These are phyloP conservation scores for Aspergillus niger DNA, from an alignment of 2,329 filamentous ascomycete genomes.

Conservation along the genomic window DNA sequence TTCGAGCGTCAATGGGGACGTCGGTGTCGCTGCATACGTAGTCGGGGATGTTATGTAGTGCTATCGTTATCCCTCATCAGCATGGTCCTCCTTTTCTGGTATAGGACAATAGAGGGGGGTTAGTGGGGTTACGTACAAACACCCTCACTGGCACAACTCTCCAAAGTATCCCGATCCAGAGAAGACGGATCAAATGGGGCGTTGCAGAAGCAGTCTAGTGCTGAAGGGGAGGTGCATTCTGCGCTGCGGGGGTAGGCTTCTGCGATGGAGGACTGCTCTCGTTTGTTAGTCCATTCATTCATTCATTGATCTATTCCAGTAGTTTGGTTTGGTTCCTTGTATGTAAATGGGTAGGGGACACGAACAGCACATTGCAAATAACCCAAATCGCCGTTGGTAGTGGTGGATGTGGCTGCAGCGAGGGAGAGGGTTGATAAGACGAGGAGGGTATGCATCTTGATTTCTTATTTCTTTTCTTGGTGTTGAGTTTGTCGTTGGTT, in stretches of 20 bases:
- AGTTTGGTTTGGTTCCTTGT: neutral
- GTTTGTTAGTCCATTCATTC: neutral
- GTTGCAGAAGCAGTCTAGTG: slow-evolving; percentile 20
- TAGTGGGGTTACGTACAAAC: slow-evolving; percentile 10
- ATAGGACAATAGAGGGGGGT: no score
- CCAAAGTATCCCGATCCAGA: neutral
- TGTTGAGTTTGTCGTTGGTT: neutral
- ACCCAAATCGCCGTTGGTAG: slow-evolving; percentile 1
- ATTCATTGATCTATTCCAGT: neutral
- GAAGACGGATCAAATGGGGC: neutral
- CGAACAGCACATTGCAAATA: slow-evolving; percentile 17
- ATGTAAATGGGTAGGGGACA: neutral
- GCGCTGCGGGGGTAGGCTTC: neutral
- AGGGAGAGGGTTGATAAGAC: slow-evolving; percentile 11
- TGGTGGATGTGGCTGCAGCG: slow-evolving; percentile 3
- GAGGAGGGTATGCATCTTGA: neutral
- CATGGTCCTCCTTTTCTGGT: no score
- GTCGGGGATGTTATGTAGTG: slow-evolving; percentile 1
- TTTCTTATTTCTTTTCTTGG: neutral
- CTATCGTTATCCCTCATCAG: slow-evolving; percentile 2
- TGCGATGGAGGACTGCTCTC: slow-evolving; percentile 13
- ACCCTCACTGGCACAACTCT: slow-evolving; percentile 7
- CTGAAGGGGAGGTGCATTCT: slow-evolving; percentile 12
- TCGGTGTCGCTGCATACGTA: slow-evolving; percentile 16
- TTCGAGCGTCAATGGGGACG: slow-evolving; percentile 10